Evolutionary conservation across 1,284 basidiomycete species (phyloP).

Genomic region (Puccinia triticina): DNA sequence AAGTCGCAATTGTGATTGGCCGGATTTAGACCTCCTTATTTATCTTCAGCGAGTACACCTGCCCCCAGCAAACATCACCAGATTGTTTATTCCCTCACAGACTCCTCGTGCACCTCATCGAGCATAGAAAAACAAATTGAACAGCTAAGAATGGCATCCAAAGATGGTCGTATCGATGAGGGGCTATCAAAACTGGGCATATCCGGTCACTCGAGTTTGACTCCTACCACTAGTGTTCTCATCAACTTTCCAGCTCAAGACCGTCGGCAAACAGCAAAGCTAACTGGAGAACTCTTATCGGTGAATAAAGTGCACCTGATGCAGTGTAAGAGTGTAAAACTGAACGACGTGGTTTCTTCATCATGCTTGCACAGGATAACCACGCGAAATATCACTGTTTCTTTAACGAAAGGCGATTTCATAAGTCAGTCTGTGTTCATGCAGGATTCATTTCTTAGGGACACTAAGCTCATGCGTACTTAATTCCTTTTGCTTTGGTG

Average conservation of each 20-base stretch:
- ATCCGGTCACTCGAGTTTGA: conserved; percentile 1
- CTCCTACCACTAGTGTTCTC: conserved; percentile 1
- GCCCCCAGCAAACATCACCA: too few relatives aligned
- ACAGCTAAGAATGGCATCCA: neutral
- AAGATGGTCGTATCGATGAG: neutral
- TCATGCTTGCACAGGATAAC: conserved; percentile 30
- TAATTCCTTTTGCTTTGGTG: neutral
- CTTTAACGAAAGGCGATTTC: conserved; percentile 47
- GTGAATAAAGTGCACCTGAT: neutral
- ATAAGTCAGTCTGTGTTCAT: conserved; percentile 11
- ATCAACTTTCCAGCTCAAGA: conserved; percentile 24
- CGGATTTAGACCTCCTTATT: too few relatives aligned
- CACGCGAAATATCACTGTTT: conserved; percentile 42
- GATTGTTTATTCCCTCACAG: neutral
- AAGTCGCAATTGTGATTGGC: too few relatives aligned
- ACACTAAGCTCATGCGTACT: neutral
- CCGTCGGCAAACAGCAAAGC: conserved; percentile 7
- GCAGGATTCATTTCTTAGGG: neutral
- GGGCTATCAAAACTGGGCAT: conserved; percentile 16
- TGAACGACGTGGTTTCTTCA: neutral
- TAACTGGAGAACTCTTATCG: conserved; percentile 2
- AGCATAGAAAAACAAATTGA: neutral
- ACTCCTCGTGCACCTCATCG: neutral
- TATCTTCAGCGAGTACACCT: too few relatives aligned
- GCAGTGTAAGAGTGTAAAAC: neutral